Conservation (phyloP, 306 rosid species). For the Sicyos edulis region DNA sequence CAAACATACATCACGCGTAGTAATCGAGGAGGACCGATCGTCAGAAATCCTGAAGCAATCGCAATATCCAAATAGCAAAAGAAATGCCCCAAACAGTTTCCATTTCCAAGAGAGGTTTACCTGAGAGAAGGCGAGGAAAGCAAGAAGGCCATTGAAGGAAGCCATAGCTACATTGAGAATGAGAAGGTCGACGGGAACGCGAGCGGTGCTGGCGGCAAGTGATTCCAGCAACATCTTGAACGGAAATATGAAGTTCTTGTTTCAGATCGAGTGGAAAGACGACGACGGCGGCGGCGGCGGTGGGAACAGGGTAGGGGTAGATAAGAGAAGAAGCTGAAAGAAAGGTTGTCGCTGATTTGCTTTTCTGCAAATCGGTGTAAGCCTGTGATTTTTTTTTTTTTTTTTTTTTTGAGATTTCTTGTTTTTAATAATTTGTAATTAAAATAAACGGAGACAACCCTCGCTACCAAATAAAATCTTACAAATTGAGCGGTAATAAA, state of each 20-base stretch:
- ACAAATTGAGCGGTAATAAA: too few relatives aligned
- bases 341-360: slow-evolving; percentile 16
- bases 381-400: not conserved
- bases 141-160: slow-evolving; percentile 41
- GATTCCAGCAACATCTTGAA: slow-evolving; percentile 10
- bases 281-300: not conserved
- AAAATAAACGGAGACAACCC: slow-evolving; percentile 4
- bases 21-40: not conserved
- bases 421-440: slow-evolving; percentile 10
- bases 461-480: too few relatives aligned
- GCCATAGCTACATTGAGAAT: slow-evolving; percentile 45
- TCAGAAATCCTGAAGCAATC: not conserved
- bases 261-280: slow-evolving; percentile 5
- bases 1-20: not conserved
- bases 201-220: slow-evolving; percentile 4
- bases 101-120: slow-evolving; percentile 24
- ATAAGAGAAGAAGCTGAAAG: not conserved
- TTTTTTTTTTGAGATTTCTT: too few relatives aligned
- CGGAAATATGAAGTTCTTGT: not conserved
- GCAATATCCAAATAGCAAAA: not conserved
- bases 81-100: not conserved
- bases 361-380: slow-evolving; percentile 3
- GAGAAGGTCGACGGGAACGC: slow-evolving; percentile 39
- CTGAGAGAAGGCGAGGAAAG: slow-evolving; percentile 51
- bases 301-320: slow-evolving; percentile 10